A percentile compares a stretch with the other conserved stretches of the same genome.
These are phyloP conservation scores for Senecio squalidus DNA, from an alignment of 140 eudicot species.

Conservation along the genomic window DNA sequence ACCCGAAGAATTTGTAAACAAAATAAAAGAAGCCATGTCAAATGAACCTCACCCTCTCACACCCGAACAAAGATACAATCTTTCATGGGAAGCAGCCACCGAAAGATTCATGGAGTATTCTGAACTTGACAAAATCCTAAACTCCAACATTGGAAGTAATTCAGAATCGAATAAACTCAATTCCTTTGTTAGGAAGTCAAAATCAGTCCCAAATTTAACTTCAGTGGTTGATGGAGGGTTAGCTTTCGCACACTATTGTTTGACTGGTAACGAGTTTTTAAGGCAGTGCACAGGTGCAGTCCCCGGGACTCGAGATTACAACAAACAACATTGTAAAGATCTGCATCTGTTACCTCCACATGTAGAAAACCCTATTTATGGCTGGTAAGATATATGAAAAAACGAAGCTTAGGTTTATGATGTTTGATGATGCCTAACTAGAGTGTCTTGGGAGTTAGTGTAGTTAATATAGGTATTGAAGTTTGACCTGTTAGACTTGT, in stretches of 20 bases:
- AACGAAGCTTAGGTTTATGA: neutral
- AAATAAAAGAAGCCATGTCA: conserved; percentile 69
- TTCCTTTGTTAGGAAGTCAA: conserved; percentile 31
- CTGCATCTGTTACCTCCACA: conserved; percentile 48
- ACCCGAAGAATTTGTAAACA: conserved; percentile 72
- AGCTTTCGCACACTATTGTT: conserved; percentile 73
- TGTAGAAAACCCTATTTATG: conserved; percentile 50
- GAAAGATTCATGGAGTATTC: conserved; percentile 86
- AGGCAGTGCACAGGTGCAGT: conserved; percentile 83
- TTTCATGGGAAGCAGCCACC: conserved; percentile 99
- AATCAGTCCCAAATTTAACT: conserved; percentile 51
- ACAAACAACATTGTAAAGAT: conserved; percentile 48
- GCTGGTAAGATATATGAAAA: conserved; percentile 36
- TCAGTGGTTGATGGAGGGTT: conserved; percentile 75
- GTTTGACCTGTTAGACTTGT: neutral
- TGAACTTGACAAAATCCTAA: conserved; percentile 59
- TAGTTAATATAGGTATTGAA: neutral
- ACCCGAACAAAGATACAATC: conserved; percentile 62
- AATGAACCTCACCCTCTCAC: conserved; percentile 86
- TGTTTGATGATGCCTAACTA: neutral
- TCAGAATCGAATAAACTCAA: conserved; percentile 6
- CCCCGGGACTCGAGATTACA: conserved; percentile 50
- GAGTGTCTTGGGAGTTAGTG: conserved; percentile 9
- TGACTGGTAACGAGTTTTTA: conserved; percentile 78
- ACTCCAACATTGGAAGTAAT: conserved; percentile 1